Base-by-base conservation (phyloP, 768 basidiomycete species). In the Boletus bicolor region DNA sequence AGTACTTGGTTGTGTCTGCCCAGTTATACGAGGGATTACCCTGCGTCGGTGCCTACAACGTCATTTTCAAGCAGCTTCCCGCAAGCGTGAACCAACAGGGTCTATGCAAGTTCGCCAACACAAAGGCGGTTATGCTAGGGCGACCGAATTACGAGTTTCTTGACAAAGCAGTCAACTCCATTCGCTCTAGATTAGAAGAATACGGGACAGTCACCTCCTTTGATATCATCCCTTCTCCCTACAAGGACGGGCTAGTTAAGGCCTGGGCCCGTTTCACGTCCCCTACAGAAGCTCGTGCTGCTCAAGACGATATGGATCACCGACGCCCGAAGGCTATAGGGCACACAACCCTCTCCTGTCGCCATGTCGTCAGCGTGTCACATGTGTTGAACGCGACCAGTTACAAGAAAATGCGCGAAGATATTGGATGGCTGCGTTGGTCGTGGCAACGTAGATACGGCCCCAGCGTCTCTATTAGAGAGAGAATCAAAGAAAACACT, bases 31-130 rank as follows among this genome's bases (percentile, higher is more conserved):
- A 75, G 5, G 85, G 84, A 3, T 64, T 85, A 0, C 87, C 86
- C 1, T 77, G 77, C 1, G 75, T 88, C 9, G 84, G 82, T 4
- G 66, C 69, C 0, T 80, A 79, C 63, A 90, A 82, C 8, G 82
- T 92, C 50, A 80, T 80, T 17, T 81, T 91, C 60, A 65, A 67
- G 6, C 76, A 79, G 5, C 64, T 90, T 5, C 85, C 87, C 1
- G 64, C 78, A 1, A 72, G 75, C 41, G 69, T 75, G 1, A 72
- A 65, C 1, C 68, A 77, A 21, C 66, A 75, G 17, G 75, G 75
- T 12, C 64, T 86, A 62, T 70, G 74, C 38, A 68, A 72, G 28
- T 83, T 83, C 56, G 76, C 76, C 4, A 64, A 71, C 1, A 75
- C 80, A 1, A 75, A 78, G 24, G 81, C 78, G 8, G 73, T 82